phyloP scores from a whole-genome alignment of 176 grass and related monocot genomes.

The Carex littledalei region DNA sequence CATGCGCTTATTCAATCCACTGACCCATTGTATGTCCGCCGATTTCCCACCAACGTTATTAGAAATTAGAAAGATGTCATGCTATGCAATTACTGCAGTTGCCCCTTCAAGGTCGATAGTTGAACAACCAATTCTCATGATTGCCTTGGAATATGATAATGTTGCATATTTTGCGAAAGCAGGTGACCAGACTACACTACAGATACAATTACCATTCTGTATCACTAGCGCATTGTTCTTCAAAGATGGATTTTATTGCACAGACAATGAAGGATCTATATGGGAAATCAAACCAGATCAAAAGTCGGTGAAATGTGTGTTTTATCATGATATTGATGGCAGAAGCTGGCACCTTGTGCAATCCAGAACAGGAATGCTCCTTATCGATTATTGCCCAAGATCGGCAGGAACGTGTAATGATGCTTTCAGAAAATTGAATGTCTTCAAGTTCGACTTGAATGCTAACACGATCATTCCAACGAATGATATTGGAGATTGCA shows the following conservation, averaged over 20 bases:
- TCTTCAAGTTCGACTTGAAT: too few relatives aligned
- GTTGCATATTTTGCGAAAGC: neutral
- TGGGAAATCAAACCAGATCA: neutral
- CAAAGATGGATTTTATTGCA: neutral
- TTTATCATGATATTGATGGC: neutral
- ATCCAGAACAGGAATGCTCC: neutral
- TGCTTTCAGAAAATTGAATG: too few relatives aligned
- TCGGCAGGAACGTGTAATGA: neutral
- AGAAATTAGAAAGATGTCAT: neutral
- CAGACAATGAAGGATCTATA: neutral
- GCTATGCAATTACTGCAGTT: neutral
- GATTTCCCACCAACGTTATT: slow-evolving; percentile 1
- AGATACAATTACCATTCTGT: neutral
- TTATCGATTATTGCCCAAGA: neutral
- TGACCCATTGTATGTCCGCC: slow-evolving; percentile 5
- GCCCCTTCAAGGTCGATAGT: neutral
- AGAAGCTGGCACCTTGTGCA: neutral
- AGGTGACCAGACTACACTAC: neutral
- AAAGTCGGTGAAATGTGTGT: neutral
- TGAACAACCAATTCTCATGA: too few relatives aligned
- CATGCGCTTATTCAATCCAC: slow-evolving; percentile 29
- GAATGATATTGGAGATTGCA: too few relatives aligned
- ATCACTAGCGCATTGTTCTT: neutral
- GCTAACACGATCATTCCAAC: too few relatives aligned
- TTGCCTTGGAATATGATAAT: too few relatives aligned